A percentile compares a stretch with the other conserved stretches of the same genome.
Conservation (phyloP, 2,329 filamentous ascomycete genomes). For the Aspergillus sojae region DNA sequence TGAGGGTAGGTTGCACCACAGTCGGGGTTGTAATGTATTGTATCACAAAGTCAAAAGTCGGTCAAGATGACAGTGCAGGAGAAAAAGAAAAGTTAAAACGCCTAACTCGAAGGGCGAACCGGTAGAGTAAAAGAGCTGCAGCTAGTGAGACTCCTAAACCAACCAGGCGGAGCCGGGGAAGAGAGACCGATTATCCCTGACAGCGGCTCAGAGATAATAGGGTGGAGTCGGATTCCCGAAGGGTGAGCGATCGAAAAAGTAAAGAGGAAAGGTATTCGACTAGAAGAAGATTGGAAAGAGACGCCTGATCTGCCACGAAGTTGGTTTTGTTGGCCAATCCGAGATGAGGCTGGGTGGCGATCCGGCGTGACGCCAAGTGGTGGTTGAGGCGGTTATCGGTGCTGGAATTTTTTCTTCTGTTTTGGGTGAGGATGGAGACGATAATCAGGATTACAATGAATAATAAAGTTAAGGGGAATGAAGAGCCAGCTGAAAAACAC, state of each 20-base stretch:
- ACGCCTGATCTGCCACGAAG: constrained; percentile 17
- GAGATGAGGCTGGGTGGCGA: constrained; percentile 18
- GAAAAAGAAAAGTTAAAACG: constrained; percentile 23
- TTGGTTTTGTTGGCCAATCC: constrained; percentile 10
- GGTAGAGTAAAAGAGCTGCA: constrained; percentile 25
- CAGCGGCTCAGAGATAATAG: constrained; percentile 8
- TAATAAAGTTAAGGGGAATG: not conserved
- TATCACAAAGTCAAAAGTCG: constrained; percentile 42
- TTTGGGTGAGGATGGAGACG: constrained; percentile 3
- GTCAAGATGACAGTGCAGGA: constrained; percentile 33
- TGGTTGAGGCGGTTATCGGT: not conserved
- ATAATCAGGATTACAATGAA: constrained; percentile 1
- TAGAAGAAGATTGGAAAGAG: not conserved
- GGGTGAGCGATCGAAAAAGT: constrained; percentile 15
- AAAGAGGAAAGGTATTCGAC: not conserved
- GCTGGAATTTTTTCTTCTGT: not conserved
- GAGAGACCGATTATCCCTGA: constrained; percentile 20
- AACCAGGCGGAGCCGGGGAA: constrained; percentile 21
- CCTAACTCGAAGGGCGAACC: constrained; percentile 23
- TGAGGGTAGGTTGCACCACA: constrained; percentile 32
- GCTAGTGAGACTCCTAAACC: constrained; percentile 25
- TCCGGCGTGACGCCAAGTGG: constrained; percentile 10
- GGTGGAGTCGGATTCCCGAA: constrained; percentile 7
- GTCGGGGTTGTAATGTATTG: constrained; percentile 34
- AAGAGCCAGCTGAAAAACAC: not conserved